These are phyloP conservation scores for Cladosporium sp. DNA, from an alignment of 2,329 filamentous ascomycete genomes.

Conservation along the genomic window DNA sequence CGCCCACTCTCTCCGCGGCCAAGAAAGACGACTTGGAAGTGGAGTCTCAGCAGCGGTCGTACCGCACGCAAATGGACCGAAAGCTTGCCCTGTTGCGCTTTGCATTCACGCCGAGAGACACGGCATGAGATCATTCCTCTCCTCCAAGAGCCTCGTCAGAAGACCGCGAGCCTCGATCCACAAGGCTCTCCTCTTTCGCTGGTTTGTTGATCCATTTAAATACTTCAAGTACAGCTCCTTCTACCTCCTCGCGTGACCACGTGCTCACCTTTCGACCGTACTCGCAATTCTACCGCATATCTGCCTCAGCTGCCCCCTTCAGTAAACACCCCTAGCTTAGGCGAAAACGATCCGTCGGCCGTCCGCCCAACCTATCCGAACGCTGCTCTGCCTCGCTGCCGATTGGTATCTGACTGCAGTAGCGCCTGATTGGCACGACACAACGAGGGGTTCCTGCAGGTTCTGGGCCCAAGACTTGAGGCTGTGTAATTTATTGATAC, in stretches of 20 bases:
- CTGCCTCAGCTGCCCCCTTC: constrained; percentile 5
- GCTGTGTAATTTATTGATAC: constrained; percentile 18
- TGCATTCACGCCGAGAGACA: constrained; percentile 10
- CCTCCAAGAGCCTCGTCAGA: constrained; percentile 2
- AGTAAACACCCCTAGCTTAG: constrained; percentile 7
- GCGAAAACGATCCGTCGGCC: constrained; percentile 17
- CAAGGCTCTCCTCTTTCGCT: not conserved
- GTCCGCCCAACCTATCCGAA: constrained; percentile 11
- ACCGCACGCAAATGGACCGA: not conserved
- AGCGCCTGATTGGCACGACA: constrained; percentile 1
- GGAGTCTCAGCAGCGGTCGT: constrained; percentile 7
- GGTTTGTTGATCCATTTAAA: constrained; percentile 8
- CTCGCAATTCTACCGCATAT: not conserved
- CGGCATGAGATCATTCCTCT: constrained; percentile 18
- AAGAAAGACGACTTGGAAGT: constrained; percentile 10
- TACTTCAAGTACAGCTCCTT: not conserved
- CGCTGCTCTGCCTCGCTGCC: constrained; percentile 7
- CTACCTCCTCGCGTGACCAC: not conserved
- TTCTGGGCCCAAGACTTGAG: constrained; percentile 18
- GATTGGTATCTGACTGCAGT: constrained; percentile 18
- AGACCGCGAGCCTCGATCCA: not conserved
- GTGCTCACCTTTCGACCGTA: not conserved
- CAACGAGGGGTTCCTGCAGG: constrained; percentile 19
- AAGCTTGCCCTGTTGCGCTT: constrained; percentile 5
- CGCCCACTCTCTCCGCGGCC: constrained; percentile 5